Evolutionary conservation across 2,329 filamentous ascomycete species (phyloP), one percentile per base, ranked within the genome.

Genomic region (Pestalotiopsis sp.): DNA sequence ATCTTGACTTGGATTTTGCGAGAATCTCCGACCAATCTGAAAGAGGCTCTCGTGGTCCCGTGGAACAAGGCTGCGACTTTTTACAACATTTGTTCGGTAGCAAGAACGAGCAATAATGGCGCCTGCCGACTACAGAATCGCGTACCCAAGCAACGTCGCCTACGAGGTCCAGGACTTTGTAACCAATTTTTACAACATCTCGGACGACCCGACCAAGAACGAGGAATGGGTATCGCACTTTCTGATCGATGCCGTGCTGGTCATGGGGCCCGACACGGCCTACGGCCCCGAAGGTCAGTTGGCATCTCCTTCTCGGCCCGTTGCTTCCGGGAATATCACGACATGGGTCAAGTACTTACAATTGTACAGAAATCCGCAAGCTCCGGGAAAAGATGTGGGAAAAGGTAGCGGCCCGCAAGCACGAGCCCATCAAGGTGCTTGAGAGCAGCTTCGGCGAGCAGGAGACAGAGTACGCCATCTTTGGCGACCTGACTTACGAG

Each of bases 331-430:
- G 9, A n/a, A 14, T 57, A 11, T 25, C 17, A 17, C 7, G n/a
- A 20, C 31, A 17, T 27, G 20, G 3, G 12, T 31, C 14, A 12
- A 31, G 6, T 31, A 6, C 27, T 31, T 6, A 31, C 27, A 31
- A 31, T 1, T 9, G 1, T 2, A 31, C 27, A 85, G 84, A 82
- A 52, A 82, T 86, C 62, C 77, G 78, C 3, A 73, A 74, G 55
- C 71, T 85, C 36, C 79, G 84, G 45, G 70, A 71, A 20, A 74
- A 77, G 27, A 86, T 85, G 84, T 84, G 84, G 83, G 76, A 81
- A 13, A 71, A 73, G 23, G 79, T 84, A 23, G 72, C 74, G 67
- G 75, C 77, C 49, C 77, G 84, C 52, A 81, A 74, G 68, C 84
- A 86, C 74, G 79, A 72, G 2, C 77, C 83, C 31, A 72, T 72